Evolutionary conservation across 495 filamentous ascomycete species (phyloP), one percentile per base, ranked within the genome.

Genomic region (Opeltia flavorubescens): DNA sequence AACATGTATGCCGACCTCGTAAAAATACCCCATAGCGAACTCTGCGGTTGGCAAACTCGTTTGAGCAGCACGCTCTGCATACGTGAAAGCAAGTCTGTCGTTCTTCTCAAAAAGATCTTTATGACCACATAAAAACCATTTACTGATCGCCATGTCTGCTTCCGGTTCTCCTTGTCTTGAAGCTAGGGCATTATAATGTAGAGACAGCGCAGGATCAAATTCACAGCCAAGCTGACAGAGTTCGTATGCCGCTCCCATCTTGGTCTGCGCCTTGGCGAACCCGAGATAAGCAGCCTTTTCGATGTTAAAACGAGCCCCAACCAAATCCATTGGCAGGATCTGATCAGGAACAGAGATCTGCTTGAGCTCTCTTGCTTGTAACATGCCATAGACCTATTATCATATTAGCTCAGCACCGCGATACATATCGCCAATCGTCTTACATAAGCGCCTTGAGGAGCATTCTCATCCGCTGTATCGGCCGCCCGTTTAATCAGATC

Each of bases 81-180:
- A 95, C 23, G 74, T 81, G 59, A 84, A 98, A 4, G 91, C 93
- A 8, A 96, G 67, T 52, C 84, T 81, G 62, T 98, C 93, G 56
- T 94, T 95, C 70, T 95, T 96, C 33, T 84, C 76, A 58, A 98
- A 95, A 5, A 88, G 70, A 21, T 78, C 78, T 58, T 96, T 89
- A 52, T 88, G 86, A 6, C 91, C 91, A 57, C 91, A 95, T 23
- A 98, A 70, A 63, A 96, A 96, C 91, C 91, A 98, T 63, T 95
- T 93, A 58, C 89, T 95, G 49, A 98, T 89, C 21, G 88, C 86
- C 75, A 98, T 87, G 44, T 94, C 86, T 0, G 89, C 91, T 56
- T 96, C 91, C 0, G 84, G 66, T 55, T 95, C 87, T 7, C 79
- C 79, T 63, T 96, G 93, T 33, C 83, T 78, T 3, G 91, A 82